phyloP scores from a whole-genome alignment of 2,329 filamentous ascomycete species.

The Clathrospora elynae region DNA sequence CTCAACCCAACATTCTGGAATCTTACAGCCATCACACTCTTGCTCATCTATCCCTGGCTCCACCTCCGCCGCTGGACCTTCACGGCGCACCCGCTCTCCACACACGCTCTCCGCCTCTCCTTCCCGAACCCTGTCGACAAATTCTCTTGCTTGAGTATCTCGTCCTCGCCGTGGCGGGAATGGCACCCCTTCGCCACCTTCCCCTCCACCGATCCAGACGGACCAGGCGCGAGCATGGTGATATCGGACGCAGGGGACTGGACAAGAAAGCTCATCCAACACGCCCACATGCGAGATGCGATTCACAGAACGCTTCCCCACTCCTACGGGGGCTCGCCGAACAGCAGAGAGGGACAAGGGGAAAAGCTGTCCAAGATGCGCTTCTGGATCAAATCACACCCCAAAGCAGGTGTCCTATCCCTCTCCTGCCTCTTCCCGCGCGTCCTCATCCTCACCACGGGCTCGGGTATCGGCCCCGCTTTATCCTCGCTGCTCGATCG shows the following conservation, averaged over 20 bases:
- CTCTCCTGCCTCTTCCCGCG: conserved; percentile 39
- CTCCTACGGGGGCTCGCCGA: not conserved
- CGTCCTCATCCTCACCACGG: conserved; percentile 44
- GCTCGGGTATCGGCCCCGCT: conserved; percentile 48
- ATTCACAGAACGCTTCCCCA: not conserved
- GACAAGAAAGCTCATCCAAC: conserved; percentile 29
- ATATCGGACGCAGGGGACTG: conserved; percentile 46
- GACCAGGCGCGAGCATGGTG: conserved; percentile 30
- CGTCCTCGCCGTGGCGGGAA: conserved; percentile 35
- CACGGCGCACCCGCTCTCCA: conserved; percentile 68
- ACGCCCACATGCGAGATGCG: conserved; percentile 1
- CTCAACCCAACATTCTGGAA: conserved; percentile 63
- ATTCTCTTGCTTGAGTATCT: conserved; percentile 43
- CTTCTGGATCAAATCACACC: conserved; percentile 39
- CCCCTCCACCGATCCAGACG: conserved; percentile 18
- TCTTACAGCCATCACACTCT: conserved; percentile 65
- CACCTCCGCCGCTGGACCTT: conserved; percentile 71
- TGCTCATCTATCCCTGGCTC: conserved; percentile 74
- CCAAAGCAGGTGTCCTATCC: conserved; percentile 40
- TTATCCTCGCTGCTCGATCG: conserved; percentile 61
- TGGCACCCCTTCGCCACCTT: conserved; percentile 50
- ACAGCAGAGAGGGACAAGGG: not conserved
- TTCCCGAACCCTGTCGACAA: conserved; percentile 34
- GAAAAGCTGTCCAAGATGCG: conserved; percentile 1
- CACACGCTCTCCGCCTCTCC: conserved; percentile 73